phyloP scores from a whole-genome alignment of 305 asterid species.

The Ajuga reptans region DNA sequence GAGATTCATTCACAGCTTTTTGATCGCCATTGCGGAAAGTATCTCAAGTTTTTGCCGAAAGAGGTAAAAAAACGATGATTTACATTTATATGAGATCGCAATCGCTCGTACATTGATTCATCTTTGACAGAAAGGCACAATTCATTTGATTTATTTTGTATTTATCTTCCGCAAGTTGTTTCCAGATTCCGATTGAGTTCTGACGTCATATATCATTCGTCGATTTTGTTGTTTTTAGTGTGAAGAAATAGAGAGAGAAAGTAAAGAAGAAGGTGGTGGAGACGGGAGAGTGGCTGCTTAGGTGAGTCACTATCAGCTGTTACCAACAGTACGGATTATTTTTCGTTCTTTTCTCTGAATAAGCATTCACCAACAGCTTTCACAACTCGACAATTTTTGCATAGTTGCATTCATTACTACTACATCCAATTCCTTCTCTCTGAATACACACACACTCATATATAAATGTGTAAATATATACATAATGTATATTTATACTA shows the following conservation, averaged over 20 bases:
- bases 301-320: conserved; percentile 48
- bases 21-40: not conserved
- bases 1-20: conserved; percentile 16
- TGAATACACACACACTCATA: not conserved
- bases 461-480: not conserved
- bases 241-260: conserved; percentile 21
- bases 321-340: conserved; percentile 25
- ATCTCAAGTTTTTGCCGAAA: not conserved
- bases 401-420: too few species aligned
- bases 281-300: conserved; percentile 13
- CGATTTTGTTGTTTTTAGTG: conserved; percentile 7
- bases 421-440: not conserved
- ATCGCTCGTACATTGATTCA: conserved; percentile 4
- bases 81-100: not conserved
- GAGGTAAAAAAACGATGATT: conserved; percentile 22
- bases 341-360: conserved; percentile 35
- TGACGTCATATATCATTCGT: not conserved
- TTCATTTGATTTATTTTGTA: not conserved
- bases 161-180: not conserved
- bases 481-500: not conserved
- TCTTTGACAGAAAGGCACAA: not conserved
- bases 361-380: conserved; percentile 37
- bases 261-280: conserved; percentile 10
- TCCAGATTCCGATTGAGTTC: conserved; percentile 13
- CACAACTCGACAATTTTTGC: conserved; percentile 41